Evolutionary conservation across 225 moss, liverwort and hornwort species (phyloP), one percentile per base, ranked within the genome.

Genomic region (Sphagnum contortum): DNA sequence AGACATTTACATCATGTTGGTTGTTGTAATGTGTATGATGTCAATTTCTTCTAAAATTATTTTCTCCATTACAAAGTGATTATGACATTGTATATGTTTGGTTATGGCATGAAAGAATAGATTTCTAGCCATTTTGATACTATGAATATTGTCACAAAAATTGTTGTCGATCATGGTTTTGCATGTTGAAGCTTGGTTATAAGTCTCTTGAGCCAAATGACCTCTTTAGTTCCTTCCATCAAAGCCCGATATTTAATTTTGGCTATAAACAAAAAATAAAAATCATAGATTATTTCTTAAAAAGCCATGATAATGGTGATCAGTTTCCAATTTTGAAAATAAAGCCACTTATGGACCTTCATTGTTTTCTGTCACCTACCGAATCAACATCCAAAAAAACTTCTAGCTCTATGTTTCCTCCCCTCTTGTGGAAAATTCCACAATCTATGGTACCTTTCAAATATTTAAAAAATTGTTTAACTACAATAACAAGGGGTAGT

Each of bases 51-150:
- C 29, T 29, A 29, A 29, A 1, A 29, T 29, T 29, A 58, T 13
- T 29, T 45, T 9, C 47, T 72, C 72, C 4, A 6, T 44, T 13
- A 71, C 50, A 45, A 55, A 71, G 57, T 64, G 64, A 64, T 70
- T 55, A 11, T 44, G 44, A 3, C 65, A 2, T 47, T 29, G 1
- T 66, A 44, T 3, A 72, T 49, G 14, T 72, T 72, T 72, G 2
- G 72, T 47, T 2, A 55, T 14, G 4, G 71, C 48, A 54, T 71
- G 64, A 45, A 71, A 57, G 0, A 71, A 4, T 1, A 45, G 72
- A n/a, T 66, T 72, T 4, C 47, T 46, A 0, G 66, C 66, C 3
- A 72, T 59, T 9, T 72, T 72, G 9, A 72, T 60, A 12, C 52
- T 60, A 3, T 49, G 5, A 5, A 8, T 5, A 48, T 66, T 72